These are phyloP conservation scores for Tulasnella sp. DNA, from an alignment of 768 basidiomycete genomes.

Conservation along the genomic window DNA sequence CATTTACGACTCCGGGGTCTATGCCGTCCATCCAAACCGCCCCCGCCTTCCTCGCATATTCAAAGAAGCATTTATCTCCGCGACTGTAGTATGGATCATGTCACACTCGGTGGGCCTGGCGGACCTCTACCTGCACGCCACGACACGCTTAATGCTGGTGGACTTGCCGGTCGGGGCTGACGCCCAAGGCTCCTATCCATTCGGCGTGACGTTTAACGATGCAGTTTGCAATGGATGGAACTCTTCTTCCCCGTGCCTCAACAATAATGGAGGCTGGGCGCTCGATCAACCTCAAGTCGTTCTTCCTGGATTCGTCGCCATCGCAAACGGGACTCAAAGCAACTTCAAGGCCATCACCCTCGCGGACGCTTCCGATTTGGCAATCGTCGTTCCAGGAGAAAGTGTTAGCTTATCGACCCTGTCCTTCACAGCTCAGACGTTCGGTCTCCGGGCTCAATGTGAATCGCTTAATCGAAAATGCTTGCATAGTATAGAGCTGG, in stretches of 20 bases:
- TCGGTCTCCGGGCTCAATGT: neutral
- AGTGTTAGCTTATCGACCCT: neutral
- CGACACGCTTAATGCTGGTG: neutral
- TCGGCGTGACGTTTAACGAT: neutral
- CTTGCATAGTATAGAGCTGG: fast-evolving
- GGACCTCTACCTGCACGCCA: neutral
- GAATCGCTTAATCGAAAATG: neutral
- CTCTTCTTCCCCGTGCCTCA: neutral
- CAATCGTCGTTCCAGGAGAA: neutral
- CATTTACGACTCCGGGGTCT: neutral
- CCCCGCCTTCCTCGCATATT: neutral
- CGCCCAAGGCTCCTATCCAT: neutral
- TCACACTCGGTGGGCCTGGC: neutral
- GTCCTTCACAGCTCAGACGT: neutral
- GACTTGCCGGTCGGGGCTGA: neutral
- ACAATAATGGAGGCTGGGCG: neutral
- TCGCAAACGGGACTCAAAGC: neutral
- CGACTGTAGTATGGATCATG: neutral
- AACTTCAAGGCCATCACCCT: neutral
- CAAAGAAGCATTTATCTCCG: neutral
- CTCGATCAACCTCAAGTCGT: neutral
- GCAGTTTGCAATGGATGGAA: neutral
- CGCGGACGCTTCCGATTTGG: neutral
- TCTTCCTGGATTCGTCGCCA: neutral
- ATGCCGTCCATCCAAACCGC: neutral